These are phyloP conservation scores for Medicago lupulina DNA, from an alignment of 306 rosid species.

Conservation along the genomic window DNA sequence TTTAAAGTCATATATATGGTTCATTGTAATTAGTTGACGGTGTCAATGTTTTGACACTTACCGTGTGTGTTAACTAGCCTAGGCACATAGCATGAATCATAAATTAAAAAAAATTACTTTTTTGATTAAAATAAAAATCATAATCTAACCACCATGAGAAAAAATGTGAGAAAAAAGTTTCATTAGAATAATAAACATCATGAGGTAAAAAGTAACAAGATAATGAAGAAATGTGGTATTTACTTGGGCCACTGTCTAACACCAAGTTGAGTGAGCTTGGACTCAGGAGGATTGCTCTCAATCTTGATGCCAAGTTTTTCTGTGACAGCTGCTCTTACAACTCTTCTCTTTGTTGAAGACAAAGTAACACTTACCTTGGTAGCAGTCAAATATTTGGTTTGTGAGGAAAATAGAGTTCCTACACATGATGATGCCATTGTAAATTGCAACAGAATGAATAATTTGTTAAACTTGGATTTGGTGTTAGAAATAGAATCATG, in stretches of 20 bases:
- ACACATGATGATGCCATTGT: conserved; percentile 50
- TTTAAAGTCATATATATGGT: neutral
- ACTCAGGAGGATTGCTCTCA: conserved; percentile 77
- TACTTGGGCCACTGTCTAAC: conserved; percentile 85
- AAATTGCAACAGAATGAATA: conserved; percentile 21
- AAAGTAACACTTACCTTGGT: neutral
- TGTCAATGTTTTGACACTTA: too few relatives aligned
- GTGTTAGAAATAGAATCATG: neutral
- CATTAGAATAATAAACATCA: neutral
- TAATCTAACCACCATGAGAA: neutral
- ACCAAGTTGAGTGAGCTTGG: conserved; percentile 61
- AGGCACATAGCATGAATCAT: conserved; percentile 14
- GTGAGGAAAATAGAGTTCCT: conserved; percentile 34
- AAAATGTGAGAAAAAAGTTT: neutral
- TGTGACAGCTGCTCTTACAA: conserved; percentile 51
- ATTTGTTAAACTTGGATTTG: conserved; percentile 4
- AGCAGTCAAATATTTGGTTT: conserved; percentile 37
- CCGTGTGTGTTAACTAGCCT: neutral
- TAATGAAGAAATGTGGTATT: conserved; percentile 1
- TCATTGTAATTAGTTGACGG: too few relatives aligned
- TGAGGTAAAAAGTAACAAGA: neutral
- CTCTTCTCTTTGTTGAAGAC: conserved; percentile 34
- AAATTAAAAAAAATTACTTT: neutral
- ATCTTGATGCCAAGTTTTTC: conserved; percentile 83
- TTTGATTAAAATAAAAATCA: neutral